Percentiles rank a stretch among this genome's conserved stretches.
Conservation (phyloP, 257 asterid species). For the Salvia miltiorrhiza region DNA sequence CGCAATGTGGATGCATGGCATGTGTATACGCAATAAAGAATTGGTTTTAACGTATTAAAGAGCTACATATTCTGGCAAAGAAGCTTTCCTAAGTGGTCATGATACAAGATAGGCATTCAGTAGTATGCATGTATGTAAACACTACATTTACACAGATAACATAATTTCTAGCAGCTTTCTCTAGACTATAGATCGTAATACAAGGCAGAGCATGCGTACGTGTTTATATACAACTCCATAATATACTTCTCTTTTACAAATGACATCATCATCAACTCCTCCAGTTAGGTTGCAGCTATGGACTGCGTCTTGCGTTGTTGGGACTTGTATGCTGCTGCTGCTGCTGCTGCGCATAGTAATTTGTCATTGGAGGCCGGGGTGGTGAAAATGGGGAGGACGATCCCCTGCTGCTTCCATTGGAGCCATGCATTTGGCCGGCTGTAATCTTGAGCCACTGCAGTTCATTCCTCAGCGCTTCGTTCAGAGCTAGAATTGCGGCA, state of each 20-base stretch:
- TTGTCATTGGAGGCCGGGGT: conserved; percentile 38
- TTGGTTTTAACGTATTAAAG: not conserved
- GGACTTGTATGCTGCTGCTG: conserved; percentile 42
- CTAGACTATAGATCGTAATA: not conserved
- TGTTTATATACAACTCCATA: conserved; percentile 12
- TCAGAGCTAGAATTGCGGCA: conserved; percentile 50
- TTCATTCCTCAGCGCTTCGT: conserved; percentile 72
- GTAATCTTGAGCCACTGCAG: conserved; percentile 77
- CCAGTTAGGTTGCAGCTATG: conserved; percentile 1
- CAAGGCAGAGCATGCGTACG: not conserved
- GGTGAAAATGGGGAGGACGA: conserved; percentile 38
- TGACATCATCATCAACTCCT: not conserved
- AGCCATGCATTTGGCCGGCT: conserved; percentile 50
- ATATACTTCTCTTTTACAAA: not conserved
- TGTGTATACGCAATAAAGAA: no score
- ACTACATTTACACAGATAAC: conserved; percentile 2
- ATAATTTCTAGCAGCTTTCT: not conserved
- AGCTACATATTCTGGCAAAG: not conserved
- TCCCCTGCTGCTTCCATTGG: conserved; percentile 54
- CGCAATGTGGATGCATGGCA: no score
- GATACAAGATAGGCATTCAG: not conserved
- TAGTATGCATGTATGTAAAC: not conserved
- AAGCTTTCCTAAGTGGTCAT: not conserved
- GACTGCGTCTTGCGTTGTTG: conserved; percentile 28
- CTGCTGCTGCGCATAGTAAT: conserved; percentile 40